Evolutionary conservation across 441 rosid genomes (phyloP).

Genomic region (Corymbia citriodora): DNA sequence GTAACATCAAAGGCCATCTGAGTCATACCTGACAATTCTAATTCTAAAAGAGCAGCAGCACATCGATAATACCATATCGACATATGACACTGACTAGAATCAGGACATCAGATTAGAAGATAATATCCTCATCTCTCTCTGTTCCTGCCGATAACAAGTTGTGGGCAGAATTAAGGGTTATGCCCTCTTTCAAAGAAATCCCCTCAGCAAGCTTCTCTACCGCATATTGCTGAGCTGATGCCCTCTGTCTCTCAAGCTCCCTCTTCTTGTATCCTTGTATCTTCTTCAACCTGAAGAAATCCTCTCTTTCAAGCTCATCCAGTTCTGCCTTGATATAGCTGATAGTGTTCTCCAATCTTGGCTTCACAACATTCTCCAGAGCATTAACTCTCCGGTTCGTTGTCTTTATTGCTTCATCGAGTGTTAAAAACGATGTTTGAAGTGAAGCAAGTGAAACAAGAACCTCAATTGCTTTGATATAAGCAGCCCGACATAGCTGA

Average conservation of each 20-base stretch:
- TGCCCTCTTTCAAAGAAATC: conserved; percentile 54
- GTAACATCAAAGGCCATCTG: neutral
- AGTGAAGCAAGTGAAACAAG: conserved; percentile 93
- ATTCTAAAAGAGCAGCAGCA: neutral
- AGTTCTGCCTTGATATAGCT: conserved; percentile 78
- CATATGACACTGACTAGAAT: neutral
- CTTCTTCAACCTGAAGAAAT: conserved; percentile 89
- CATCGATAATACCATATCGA: neutral
- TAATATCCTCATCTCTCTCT: conserved; percentile 74
- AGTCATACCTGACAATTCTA: neutral
- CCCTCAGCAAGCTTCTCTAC: conserved; percentile 67
- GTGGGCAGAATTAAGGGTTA: conserved; percentile 52
- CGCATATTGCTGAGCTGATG: conserved; percentile 46
- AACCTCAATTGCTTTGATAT: conserved; percentile 80
- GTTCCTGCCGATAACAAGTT: conserved; percentile 45
- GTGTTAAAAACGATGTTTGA: conserved; percentile 84
- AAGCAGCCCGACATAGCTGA: conserved; percentile 80
- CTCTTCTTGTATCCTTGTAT: conserved; percentile 86
- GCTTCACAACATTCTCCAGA: conserved; percentile 85
- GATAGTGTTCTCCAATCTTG: conserved; percentile 78
- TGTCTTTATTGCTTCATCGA: conserved; percentile 89
- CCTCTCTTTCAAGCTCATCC: conserved; percentile 94
- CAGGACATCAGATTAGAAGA: conserved; percentile 39
- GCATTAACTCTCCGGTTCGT: conserved; percentile 95
- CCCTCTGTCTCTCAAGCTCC: conserved; percentile 58